Conservation (phyloP, 768 basidiomycete genomes). For the Pleurotus pulmonarius region DNA sequence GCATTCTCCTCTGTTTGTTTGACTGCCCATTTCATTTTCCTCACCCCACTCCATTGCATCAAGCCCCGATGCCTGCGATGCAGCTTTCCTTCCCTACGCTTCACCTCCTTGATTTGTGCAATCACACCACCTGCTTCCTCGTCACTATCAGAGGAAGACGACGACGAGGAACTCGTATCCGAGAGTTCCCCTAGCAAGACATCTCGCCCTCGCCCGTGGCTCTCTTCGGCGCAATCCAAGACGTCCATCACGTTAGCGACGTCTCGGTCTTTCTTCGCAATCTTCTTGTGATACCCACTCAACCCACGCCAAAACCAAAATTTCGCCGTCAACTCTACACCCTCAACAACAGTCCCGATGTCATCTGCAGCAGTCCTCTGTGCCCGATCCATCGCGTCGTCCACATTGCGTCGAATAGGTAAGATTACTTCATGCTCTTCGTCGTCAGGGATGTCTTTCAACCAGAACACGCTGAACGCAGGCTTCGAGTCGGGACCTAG, state of each 20-base stretch:
- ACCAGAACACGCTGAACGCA: slow-evolving; percentile 36
- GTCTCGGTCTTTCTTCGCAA: slow-evolving; percentile 29
- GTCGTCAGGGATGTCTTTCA: slow-evolving; percentile 38
- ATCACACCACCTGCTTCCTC: slow-evolving; percentile 19
- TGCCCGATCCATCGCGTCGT: slow-evolving; percentile 20
- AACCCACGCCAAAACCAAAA: slow-evolving; percentile 38
- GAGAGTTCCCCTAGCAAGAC: slow-evolving; percentile 18
- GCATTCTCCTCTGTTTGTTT: slow-evolving; percentile 43
- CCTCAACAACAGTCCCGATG: slow-evolving; percentile 21
- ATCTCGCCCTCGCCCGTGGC: slow-evolving; percentile 22
- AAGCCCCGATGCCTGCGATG: slow-evolving; percentile 56
- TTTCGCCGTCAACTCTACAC: slow-evolving; percentile 25
- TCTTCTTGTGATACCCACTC: slow-evolving; percentile 36
- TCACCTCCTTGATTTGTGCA: slow-evolving; percentile 36
- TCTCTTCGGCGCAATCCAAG: slow-evolving; percentile 36
- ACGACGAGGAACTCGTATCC: slow-evolving; percentile 3
- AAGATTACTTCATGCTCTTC: slow-evolving; percentile 24
- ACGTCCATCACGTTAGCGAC: slow-evolving; percentile 39
- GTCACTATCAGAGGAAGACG: slow-evolving; percentile 18
- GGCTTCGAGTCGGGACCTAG: slow-evolving; percentile 29
- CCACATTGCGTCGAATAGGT: slow-evolving; percentile 22
- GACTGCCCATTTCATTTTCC: slow-evolving; percentile 56
- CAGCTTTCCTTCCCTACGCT: slow-evolving; percentile 37
- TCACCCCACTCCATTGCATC: slow-evolving; percentile 55
- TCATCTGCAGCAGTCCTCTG: slow-evolving; percentile 22